Conservation (phyloP, 805 yeast species). For the Ogataea pignaliae region DNA sequence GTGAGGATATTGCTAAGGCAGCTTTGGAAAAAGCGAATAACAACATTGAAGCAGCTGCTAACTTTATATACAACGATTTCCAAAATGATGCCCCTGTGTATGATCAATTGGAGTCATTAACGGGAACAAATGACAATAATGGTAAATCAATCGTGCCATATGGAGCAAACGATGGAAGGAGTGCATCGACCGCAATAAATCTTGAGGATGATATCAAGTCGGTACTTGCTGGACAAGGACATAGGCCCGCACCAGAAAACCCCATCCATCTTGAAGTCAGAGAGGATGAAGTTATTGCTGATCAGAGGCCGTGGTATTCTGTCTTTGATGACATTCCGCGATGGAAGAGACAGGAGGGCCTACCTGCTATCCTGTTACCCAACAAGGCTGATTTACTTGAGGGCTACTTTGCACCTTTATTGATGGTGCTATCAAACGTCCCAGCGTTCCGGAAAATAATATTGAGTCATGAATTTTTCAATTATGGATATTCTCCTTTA, state of each 20-base stretch:
- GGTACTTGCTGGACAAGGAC: conserved; percentile 19
- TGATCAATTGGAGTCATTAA: conserved; percentile 7
- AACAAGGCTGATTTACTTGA: conserved; percentile 29
- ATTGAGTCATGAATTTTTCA: conserved; percentile 27
- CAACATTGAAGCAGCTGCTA: conserved; percentile 32
- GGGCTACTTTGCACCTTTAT: conserved; percentile 38
- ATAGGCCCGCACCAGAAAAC: conserved; percentile 4
- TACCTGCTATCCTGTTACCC: conserved; percentile 35
- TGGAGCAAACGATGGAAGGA: conserved; percentile 9
- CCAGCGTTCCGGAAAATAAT: conserved; percentile 31
- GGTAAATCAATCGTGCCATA: neutral
- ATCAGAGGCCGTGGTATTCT: conserved; percentile 12
- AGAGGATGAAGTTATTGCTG: conserved; percentile 2
- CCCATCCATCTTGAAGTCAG: neutral
- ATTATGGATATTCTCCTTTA: conserved; percentile 32
- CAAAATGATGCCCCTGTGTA: conserved; percentile 13
- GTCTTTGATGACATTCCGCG: conserved; percentile 31
- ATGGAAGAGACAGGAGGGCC: conserved; percentile 16
- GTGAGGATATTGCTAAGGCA: conserved; percentile 19
- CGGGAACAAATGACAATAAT: conserved; percentile 1
- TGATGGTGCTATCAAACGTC: conserved; percentile 36
- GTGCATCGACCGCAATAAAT: conserved; percentile 13
- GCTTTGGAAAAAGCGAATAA: conserved; percentile 34
- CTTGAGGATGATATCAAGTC: conserved; percentile 23
- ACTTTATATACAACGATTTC: conserved; percentile 30